Evolutionary conservation across 2,329 filamentous ascomycete genomes (phyloP).

Genomic region (Xylariomycetidae sp.): DNA sequence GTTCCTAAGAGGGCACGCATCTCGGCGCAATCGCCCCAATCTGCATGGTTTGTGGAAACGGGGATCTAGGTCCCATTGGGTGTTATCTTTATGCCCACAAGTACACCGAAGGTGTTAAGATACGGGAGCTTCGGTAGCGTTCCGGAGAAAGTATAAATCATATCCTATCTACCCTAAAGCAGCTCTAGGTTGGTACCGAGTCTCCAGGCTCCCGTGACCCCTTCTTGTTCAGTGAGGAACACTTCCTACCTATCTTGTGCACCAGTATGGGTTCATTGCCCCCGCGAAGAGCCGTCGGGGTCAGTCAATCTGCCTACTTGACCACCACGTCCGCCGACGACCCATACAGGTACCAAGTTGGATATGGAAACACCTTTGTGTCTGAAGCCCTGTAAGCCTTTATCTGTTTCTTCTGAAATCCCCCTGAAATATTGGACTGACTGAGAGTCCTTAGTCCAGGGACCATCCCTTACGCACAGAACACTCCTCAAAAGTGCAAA

Average conservation of each 20-base stretch:
- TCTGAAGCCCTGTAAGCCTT: slow-evolving; percentile 16
- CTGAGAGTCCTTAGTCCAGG: slow-evolving; percentile 3
- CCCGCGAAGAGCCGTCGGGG: slow-evolving; percentile 2
- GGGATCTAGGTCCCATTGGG: too few species aligned
- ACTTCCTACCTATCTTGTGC: neutral
- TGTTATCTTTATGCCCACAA: too few species aligned
- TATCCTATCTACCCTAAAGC: too few species aligned
- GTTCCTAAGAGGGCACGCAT: too few species aligned
- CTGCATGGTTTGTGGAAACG: too few species aligned
- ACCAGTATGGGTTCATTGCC: neutral
- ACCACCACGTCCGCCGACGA: slow-evolving; percentile 8
- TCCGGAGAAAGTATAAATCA: too few species aligned
- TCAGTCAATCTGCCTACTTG: slow-evolving; percentile 10
- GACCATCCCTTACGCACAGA: slow-evolving; percentile 9
- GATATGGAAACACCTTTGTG: slow-evolving; percentile 17
- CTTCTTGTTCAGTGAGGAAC: too few species aligned
- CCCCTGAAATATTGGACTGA: neutral
- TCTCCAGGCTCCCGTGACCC: too few species aligned
- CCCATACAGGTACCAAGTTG: slow-evolving; percentile 18
- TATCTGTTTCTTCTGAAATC: neutral
- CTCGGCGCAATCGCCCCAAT: too few species aligned
- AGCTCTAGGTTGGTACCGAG: too few species aligned
- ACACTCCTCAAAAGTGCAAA: slow-evolving; percentile 21
- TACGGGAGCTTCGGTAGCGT: too few species aligned
- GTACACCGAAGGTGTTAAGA: too few species aligned